Evolutionary conservation across 164 flowering plant species (phyloP).

Genomic region (Dillenia suffruticosa): DNA sequence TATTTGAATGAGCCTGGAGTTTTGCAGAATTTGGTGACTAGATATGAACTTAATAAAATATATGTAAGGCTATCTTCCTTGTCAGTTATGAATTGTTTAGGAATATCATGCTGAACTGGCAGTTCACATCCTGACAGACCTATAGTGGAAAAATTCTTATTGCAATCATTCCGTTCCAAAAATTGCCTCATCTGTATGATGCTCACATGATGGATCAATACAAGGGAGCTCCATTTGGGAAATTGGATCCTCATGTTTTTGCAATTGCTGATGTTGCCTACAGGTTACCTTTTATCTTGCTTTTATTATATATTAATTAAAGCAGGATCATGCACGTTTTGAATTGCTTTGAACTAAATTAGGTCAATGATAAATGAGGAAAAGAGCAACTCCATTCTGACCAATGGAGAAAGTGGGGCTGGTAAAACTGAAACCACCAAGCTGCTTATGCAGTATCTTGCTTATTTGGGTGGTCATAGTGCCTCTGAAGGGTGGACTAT

Average conservation of each 20-base stretch:
- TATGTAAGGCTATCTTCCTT: constrained; percentile 43
- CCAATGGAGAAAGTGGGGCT: constrained; percentile 92
- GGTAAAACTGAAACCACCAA: constrained; percentile 93
- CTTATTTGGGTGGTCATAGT: constrained; percentile 66
- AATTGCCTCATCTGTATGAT: constrained; percentile 59
- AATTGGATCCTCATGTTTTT: constrained; percentile 80
- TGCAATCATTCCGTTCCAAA: constrained; percentile 84
- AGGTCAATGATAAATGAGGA: constrained; percentile 82
- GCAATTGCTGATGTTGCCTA: constrained; percentile 84
- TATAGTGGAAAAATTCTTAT: constrained; percentile 83
- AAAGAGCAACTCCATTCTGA: constrained; percentile 69
- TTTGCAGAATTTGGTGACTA: constrained; percentile 65
- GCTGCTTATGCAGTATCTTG: constrained; percentile 91
- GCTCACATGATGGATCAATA: constrained; percentile 60
- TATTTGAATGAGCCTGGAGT: constrained; percentile 92
- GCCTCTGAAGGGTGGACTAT: constrained; percentile 69
- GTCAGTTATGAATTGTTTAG: constrained; percentile 1
- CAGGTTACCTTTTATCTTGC: constrained; percentile 34
- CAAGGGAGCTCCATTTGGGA: constrained; percentile 62
- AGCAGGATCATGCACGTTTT: constrained; percentile 5
- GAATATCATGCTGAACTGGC: neutral
- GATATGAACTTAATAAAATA: constrained; percentile 73
- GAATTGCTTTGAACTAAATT: constrained; percentile 14
- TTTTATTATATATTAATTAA: neutral
- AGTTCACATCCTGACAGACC: constrained; percentile 56